phyloP scores from a whole-genome alignment of 106 monocot genomes.

The Amphibolis antarctica region DNA sequence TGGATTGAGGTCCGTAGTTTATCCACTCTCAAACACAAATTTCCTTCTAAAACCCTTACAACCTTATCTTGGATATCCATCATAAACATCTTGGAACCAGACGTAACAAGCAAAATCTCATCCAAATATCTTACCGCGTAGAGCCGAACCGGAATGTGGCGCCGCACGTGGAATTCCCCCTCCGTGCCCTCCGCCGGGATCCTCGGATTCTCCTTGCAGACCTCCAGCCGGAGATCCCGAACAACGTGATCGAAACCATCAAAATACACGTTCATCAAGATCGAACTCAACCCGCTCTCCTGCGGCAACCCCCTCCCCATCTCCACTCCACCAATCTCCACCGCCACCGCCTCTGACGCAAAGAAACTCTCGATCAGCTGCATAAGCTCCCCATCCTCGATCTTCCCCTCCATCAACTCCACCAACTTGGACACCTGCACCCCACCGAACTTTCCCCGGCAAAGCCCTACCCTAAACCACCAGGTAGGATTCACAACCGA shows the following conservation, averaged over 20 bases:
- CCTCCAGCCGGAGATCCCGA: slow-evolving; percentile 40
- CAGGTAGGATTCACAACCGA: slow-evolving; percentile 57
- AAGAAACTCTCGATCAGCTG: slow-evolving; percentile 37
- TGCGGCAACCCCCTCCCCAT: slow-evolving; percentile 67
- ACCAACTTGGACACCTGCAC: slow-evolving; percentile 32
- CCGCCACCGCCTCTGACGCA: slow-evolving; percentile 16
- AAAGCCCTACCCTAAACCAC: slow-evolving; percentile 62
- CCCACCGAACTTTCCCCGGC: slow-evolving; percentile 24
- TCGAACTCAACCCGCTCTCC: slow-evolving; percentile 40
- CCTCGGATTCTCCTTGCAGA: slow-evolving; percentile 46
- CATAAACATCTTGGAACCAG: slow-evolving; percentile 59
- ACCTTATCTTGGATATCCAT: slow-evolving; percentile 56
- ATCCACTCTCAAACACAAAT: slow-evolving; percentile 52
- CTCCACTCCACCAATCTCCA: slow-evolving; percentile 61
- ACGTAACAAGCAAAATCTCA: slow-evolving; percentile 70
- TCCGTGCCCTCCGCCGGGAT: not conserved
- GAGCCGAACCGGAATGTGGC: slow-evolving; percentile 63
- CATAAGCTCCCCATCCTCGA: slow-evolving; percentile 39
- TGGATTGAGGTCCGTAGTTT: slow-evolving; percentile 50
- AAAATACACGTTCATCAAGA: slow-evolving; percentile 75
- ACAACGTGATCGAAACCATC: slow-evolving; percentile 53
- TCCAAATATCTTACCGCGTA: slow-evolving; percentile 86
- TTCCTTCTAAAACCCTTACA: slow-evolving; percentile 38
- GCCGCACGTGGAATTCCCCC: slow-evolving; percentile 15
- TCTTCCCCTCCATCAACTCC: slow-evolving; percentile 33